These are phyloP conservation scores for Tuber borchii DNA, from an alignment of 495 filamentous ascomycete species.

Conservation along the genomic window DNA sequence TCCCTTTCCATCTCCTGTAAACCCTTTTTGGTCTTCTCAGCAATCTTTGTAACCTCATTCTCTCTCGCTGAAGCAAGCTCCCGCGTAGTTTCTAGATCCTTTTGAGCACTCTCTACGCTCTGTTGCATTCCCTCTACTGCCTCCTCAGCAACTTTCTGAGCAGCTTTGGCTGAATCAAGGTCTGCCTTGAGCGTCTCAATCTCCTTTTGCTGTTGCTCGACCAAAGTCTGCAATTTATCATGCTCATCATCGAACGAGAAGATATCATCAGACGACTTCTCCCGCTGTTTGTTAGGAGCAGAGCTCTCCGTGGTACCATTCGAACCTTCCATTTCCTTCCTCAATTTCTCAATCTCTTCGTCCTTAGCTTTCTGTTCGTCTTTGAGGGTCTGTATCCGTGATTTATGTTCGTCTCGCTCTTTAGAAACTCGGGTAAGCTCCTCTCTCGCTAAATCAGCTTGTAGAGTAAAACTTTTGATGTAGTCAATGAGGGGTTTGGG, in stretches of 20 bases:
- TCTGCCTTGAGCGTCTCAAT: slow-evolving; percentile 58
- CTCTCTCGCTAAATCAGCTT: slow-evolving; percentile 82
- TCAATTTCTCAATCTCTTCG: slow-evolving; percentile 31
- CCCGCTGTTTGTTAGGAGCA: slow-evolving; percentile 19
- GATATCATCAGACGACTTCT: slow-evolving; percentile 60
- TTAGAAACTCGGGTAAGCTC: slow-evolving; percentile 81
- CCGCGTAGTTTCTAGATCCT: slow-evolving; percentile 43
- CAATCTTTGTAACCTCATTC: slow-evolving; percentile 36
- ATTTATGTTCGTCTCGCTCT: slow-evolving; percentile 74
- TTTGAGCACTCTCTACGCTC: slow-evolving; percentile 44
- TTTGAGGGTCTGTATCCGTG: slow-evolving; percentile 59
- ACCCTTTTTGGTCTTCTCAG: slow-evolving; percentile 14
- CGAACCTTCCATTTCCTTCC: slow-evolving; percentile 18
- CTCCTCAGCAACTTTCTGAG: slow-evolving; percentile 52
- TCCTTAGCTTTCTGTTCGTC: slow-evolving; percentile 48
- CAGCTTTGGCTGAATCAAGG: slow-evolving; percentile 48
- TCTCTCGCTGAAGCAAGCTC: slow-evolving; percentile 36
- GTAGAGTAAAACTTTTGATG: slow-evolving; percentile 77
- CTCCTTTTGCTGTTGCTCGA: slow-evolving; percentile 59
- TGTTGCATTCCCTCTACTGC: slow-evolving; percentile 50
- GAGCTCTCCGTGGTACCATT: slow-evolving; percentile 20
- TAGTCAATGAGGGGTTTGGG: slow-evolving; percentile 84
- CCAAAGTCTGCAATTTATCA: slow-evolving; percentile 56
- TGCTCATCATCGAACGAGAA: slow-evolving; percentile 82
- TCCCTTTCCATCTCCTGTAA: slow-evolving; percentile 22